Percentiles rank a stretch among this genome's conserved stretches.
These are phyloP conservation scores for Myxozyma nipponensis DNA, from an alignment of 805 yeast species.

Conservation along the genomic window DNA sequence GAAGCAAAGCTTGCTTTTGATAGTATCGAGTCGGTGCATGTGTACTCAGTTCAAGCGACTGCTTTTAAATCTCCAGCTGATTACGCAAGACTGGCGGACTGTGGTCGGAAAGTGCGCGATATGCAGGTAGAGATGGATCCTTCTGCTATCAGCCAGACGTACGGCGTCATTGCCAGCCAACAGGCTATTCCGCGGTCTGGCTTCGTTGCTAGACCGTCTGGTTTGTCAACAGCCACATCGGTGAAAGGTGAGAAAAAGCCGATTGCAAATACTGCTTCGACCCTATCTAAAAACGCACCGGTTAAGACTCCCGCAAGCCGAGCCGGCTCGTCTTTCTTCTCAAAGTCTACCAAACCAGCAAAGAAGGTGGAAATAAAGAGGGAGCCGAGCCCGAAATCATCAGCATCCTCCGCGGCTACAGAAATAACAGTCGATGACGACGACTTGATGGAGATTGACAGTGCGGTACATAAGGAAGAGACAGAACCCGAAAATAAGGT, in stretches of 20 bases:
- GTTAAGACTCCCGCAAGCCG: not conserved
- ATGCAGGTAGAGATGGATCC: slow-evolving; percentile 6
- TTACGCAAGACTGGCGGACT: slow-evolving; percentile 13
- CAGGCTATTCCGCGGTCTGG: slow-evolving; percentile 4
- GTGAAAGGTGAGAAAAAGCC: not conserved
- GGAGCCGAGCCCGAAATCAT: too few relatives aligned
- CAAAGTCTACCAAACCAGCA: not conserved
- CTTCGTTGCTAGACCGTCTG: not conserved
- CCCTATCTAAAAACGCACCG: not conserved
- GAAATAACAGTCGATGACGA: not conserved
- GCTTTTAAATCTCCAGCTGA: slow-evolving; percentile 2
- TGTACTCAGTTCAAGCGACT: slow-evolving; percentile 21
- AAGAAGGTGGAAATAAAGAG: too few relatives aligned
- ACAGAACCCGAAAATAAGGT: not conserved
- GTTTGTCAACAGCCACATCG: not conserved
- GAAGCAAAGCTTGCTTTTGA: slow-evolving; percentile 13
- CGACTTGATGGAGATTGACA: not conserved
- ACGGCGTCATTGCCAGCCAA: slow-evolving; percentile 1
- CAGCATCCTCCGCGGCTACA: too few relatives aligned
- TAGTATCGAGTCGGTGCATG: slow-evolving; percentile 8
- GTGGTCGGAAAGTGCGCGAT: slow-evolving; percentile 13
- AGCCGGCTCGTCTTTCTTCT: not conserved
- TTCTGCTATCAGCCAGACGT: slow-evolving; percentile 2
- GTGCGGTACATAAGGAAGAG: not conserved
- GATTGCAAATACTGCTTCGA: not conserved